Evolutionary conservation across 1,139 yeast genomes (phyloP).

Genomic region (Debaryomyces fabryi): DNA sequence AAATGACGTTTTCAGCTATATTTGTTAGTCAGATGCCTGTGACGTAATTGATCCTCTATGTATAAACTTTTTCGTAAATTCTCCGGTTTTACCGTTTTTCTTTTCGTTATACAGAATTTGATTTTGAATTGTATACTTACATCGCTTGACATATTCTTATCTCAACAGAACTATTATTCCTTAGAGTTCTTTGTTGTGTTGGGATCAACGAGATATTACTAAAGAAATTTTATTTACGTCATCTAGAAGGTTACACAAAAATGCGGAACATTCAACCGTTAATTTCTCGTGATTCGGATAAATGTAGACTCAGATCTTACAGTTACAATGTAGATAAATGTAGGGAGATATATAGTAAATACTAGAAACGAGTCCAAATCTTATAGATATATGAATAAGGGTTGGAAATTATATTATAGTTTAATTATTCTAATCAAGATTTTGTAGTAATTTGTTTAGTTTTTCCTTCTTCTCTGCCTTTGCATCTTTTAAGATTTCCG

Average conservation of each 20-base stretch:
- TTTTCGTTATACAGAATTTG: neutral
- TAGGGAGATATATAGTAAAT: neutral
- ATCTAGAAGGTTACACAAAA: neutral
- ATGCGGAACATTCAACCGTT: neutral
- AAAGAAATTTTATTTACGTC: conserved; percentile 1
- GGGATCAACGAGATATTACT: neutral
- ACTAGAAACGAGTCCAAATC: neutral
- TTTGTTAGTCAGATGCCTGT: conserved; percentile 7
- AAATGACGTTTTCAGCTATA: conserved; percentile 51
- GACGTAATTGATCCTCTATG: conserved; percentile 17
- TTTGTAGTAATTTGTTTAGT: conserved; percentile 26
- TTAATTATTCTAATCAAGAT: conserved; percentile 9
- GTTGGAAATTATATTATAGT: neutral
- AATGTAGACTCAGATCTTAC: neutral
- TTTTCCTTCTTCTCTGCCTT: conserved; percentile 29
- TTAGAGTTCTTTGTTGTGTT: neutral
- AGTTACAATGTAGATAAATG: neutral
- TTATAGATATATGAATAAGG: neutral
- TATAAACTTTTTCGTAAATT: neutral
- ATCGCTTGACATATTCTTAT: conserved; percentile 27
- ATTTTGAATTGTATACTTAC: conserved; percentile 23
- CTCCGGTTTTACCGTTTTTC: neutral
- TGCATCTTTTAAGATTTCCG: conserved; percentile 26
- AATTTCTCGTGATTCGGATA: neutral
- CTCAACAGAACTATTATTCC: neutral